Percentiles rank a stretch among this genome's conserved stretches.
These are phyloP conservation scores for Annona squamosa DNA, from an alignment of 164 flowering plant species.

Conservation along the genomic window DNA sequence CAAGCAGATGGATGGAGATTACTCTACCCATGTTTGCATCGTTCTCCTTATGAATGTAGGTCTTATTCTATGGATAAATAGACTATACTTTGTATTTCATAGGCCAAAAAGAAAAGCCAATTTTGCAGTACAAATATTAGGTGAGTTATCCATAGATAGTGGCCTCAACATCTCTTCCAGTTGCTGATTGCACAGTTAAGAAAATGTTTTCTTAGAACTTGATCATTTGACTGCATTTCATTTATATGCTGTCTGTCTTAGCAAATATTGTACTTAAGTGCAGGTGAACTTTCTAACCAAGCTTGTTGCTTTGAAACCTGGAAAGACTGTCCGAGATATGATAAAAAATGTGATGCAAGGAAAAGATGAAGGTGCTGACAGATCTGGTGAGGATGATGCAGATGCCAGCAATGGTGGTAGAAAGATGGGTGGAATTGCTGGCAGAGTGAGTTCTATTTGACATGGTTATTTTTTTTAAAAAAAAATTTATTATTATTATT, in stretches of 20 bases:
- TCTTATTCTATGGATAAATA: too few relatives aligned
- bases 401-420: slow-evolving; percentile 11
- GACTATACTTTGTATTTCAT: too few relatives aligned
- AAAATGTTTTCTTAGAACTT: too few relatives aligned
- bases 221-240: background rate
- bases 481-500: background rate
- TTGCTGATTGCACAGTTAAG: too few relatives aligned
- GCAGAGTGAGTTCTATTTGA: slow-evolving; percentile 48
- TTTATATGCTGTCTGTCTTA: background rate
- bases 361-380: slow-evolving; percentile 90
- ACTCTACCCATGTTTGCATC: too few relatives aligned
- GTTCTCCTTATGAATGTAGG: too few relatives aligned
- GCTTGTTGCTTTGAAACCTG: slow-evolving; percentile 83
- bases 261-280: background rate
- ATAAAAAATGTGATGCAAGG: slow-evolving; percentile 87
- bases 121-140: too few relatives aligned
- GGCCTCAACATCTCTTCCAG: too few relatives aligned
- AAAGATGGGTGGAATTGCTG: slow-evolving; percentile 45
- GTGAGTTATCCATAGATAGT: too few relatives aligned
- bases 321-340: slow-evolving; percentile 66
- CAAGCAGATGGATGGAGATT: too few relatives aligned
- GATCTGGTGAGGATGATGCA: slow-evolving; percentile 26
- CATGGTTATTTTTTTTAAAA: background rate
- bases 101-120: too few relatives aligned
- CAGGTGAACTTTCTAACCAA: slow-evolving; percentile 88